Evolutionary conservation across 148 eudicot genomes (phyloP).

Genomic region (Rheum nobile): DNA sequence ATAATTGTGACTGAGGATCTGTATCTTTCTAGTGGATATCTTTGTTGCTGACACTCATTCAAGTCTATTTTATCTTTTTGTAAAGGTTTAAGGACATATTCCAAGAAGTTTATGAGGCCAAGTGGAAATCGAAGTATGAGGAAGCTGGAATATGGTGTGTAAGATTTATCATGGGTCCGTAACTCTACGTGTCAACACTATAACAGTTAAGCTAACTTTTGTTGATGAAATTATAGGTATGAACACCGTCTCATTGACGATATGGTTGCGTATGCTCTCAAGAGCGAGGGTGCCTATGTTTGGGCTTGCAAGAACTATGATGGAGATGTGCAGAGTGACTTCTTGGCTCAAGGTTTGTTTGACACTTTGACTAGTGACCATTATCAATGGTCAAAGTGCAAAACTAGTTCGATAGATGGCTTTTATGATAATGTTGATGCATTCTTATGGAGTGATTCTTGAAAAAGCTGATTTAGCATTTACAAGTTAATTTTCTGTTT

Average conservation of each 20-base stretch:
- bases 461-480: neutral
- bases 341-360: constrained; percentile 76
- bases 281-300: constrained; percentile 93
- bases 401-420: neutral
- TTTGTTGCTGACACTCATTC: neutral
- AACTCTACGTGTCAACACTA: neutral
- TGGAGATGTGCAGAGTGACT: constrained; percentile 96
- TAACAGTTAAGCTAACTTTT: neutral
- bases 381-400: neutral
- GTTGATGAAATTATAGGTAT: constrained; percentile 45
- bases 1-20: neutral
- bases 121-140: constrained; percentile 71
- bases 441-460: neutral
- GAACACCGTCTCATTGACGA: constrained; percentile 95
- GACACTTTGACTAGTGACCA: neutral
- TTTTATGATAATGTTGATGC: neutral
- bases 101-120: constrained; percentile 83
- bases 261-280: constrained; percentile 93
- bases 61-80: neutral
- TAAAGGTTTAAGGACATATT: constrained; percentile 90
- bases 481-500: constrained; percentile 3
- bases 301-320: constrained; percentile 99
- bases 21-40: neutral
- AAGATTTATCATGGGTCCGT: neutral
- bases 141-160: constrained; percentile 65